phyloP scores from a whole-genome alignment of 257 asterid species.

The Salvia rosmarinus region DNA sequence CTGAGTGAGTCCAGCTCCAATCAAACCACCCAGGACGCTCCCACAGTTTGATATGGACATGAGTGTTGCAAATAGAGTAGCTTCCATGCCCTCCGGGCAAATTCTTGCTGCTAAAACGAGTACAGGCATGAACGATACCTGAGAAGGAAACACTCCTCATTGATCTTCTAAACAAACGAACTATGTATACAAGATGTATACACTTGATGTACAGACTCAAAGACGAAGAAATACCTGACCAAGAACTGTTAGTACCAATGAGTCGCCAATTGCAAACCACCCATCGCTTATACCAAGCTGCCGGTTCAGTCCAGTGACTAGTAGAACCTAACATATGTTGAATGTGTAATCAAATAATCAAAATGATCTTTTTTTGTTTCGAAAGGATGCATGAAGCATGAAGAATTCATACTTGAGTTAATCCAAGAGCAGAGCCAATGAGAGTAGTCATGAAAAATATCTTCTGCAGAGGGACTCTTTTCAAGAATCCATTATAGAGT shows the following conservation, averaged over 20 bases:
- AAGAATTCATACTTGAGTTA: constrained; percentile 64
- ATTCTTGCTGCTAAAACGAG: constrained; percentile 84
- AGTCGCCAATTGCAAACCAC: constrained; percentile 95
- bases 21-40: constrained; percentile 77
- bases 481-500: constrained; percentile 74
- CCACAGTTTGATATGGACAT: constrained; percentile 94
- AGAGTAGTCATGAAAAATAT: constrained; percentile 71
- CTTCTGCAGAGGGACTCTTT: constrained; percentile 69
- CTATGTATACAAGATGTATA: too few species aligned
- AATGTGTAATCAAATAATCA: background rate
- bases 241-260: constrained; percentile 82
- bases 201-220: background rate
- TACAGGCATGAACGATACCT: constrained; percentile 94
- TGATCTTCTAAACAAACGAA: background rate
- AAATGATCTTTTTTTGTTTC: background rate
- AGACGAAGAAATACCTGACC: constrained; percentile 57
- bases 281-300: constrained; percentile 80
- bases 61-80: constrained; percentile 86
- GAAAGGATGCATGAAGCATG: background rate
- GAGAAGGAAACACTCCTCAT: constrained; percentile 17
- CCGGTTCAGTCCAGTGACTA: constrained; percentile 81
- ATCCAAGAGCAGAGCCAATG: constrained; percentile 73
- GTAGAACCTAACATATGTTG: constrained; percentile 56
- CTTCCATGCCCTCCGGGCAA: constrained; percentile 90
- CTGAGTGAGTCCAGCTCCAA: constrained; percentile 85